phyloP scores from a whole-genome alignment of 345 rosid genomes.

The Syzygium jambos region DNA sequence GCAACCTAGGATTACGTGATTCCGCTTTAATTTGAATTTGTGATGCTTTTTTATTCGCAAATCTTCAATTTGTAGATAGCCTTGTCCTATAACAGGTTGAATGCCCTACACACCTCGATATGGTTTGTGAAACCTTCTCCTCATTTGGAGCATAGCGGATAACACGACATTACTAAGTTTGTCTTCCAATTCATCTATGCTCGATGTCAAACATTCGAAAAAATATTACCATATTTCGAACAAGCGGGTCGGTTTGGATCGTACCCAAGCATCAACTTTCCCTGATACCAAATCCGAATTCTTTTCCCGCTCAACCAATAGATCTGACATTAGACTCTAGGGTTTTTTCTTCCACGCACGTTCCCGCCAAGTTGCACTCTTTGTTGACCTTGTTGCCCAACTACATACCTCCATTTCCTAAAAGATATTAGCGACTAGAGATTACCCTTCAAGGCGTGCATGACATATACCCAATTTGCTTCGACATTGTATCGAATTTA shows the following conservation, averaged over 20 bases:
- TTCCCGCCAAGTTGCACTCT: background rate
- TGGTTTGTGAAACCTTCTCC: background rate
- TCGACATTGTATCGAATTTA: background rate
- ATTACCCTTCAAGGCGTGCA: no score
- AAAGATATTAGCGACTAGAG: background rate
- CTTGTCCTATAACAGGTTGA: accelerated
- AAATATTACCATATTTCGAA: background rate
- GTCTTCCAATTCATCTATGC: background rate
- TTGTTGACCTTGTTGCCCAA: background rate
- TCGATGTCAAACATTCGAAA: background rate
- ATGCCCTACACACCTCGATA: background rate
- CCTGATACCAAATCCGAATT: background rate
- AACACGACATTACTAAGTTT: background rate
- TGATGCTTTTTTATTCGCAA: background rate
- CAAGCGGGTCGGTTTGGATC: background rate
- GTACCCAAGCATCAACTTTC: background rate
- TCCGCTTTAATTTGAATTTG: background rate
- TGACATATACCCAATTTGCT: no score
- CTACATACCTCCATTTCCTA: no score
- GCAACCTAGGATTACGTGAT: background rate
- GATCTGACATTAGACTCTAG: background rate
- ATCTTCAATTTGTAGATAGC: background rate
- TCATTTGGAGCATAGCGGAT: background rate
- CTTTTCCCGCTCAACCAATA: background rate
- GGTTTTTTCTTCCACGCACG: background rate